Evolutionary conservation across 2,329 filamentous ascomycete species (phyloP).

Genomic region (Ophioceras dolichostomum): DNA sequence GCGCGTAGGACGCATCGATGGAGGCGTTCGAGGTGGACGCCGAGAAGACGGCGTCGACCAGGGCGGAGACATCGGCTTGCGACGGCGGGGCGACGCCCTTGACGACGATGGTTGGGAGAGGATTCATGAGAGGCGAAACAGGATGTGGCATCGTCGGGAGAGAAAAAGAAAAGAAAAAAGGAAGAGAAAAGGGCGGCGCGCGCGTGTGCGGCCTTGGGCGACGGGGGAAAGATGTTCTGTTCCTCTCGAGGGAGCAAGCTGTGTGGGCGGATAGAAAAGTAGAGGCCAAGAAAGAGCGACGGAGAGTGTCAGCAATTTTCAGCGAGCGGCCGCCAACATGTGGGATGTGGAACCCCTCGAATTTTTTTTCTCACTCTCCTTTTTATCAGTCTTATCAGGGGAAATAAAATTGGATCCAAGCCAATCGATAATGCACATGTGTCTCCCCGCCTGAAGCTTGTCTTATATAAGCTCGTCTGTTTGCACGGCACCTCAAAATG

Average conservation of each 20-base stretch:
- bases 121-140: conserved; percentile 9
- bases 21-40: conserved; percentile 57
- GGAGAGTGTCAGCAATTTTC: no score
- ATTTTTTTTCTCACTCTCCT: neutral
- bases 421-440: no score
- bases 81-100: conserved; percentile 35
- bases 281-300: no score
- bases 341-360: no score
- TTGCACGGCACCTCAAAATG: no score
- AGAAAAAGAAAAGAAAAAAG: conserved; percentile 2
- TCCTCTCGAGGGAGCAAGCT: no score
- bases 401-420: neutral
- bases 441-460: no score
- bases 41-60: conserved; percentile 57
- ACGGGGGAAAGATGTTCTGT: no score
- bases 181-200: neutral
- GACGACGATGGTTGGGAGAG: conserved; percentile 11
- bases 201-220: no score
- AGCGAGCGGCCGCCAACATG: no score
- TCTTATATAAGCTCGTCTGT: no score
- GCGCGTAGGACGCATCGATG: conserved; percentile 48
- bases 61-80: conserved; percentile 50
- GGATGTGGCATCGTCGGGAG: conserved; percentile 10
- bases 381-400: neutral
- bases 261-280: no score